A percentile compares a stretch with the other conserved stretches of the same genome.
phyloP scores from a whole-genome alignment of 2,329 filamentous ascomycete species.

The Fusarium algeriense region DNA sequence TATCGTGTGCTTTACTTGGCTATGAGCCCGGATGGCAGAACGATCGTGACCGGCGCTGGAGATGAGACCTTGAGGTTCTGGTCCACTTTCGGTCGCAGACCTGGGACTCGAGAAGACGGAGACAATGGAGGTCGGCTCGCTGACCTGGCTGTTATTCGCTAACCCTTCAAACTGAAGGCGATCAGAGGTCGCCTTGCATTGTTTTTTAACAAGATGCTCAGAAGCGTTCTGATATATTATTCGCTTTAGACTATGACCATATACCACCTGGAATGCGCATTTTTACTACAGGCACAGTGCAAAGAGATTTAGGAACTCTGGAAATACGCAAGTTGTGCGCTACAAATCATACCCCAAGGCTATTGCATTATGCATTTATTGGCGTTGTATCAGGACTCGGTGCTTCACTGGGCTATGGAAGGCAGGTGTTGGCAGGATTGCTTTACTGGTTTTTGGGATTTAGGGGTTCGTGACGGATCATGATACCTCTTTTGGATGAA shows the following conservation, averaged over 20 bases:
- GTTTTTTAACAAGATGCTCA: not conserved
- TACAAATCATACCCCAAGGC: constrained; percentile 42
- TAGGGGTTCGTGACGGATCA: constrained; percentile 22
- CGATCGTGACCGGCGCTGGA: constrained; percentile 94
- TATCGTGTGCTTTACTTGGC: constrained; percentile 96
- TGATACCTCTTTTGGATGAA: constrained; percentile 34
- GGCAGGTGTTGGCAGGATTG: constrained; percentile 44
- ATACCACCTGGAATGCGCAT: constrained; percentile 10
- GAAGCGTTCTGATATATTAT: not conserved
- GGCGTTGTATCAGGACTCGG: constrained; percentile 47
- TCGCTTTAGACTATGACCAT: not conserved
- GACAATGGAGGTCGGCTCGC: constrained; percentile 73
- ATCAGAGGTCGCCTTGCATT: not conserved
- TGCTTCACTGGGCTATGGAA: constrained; percentile 40
- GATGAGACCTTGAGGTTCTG: constrained; percentile 97
- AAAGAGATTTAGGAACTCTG: constrained; percentile 26
- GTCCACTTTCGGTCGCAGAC: constrained; percentile 91
- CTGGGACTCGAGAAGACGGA: constrained; percentile 77
- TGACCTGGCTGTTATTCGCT: constrained; percentile 87
- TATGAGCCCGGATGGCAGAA: constrained; percentile 95
- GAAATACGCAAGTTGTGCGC: constrained; percentile 37
- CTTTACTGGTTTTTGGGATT: constrained; percentile 39
- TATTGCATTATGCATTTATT: constrained; percentile 48
- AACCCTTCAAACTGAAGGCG: not conserved
- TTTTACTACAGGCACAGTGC: constrained; percentile 9